These are phyloP conservation scores for Leishmania martiniquensis DNA, from an alignment of 208 protist species.

Conservation along the genomic window DNA sequence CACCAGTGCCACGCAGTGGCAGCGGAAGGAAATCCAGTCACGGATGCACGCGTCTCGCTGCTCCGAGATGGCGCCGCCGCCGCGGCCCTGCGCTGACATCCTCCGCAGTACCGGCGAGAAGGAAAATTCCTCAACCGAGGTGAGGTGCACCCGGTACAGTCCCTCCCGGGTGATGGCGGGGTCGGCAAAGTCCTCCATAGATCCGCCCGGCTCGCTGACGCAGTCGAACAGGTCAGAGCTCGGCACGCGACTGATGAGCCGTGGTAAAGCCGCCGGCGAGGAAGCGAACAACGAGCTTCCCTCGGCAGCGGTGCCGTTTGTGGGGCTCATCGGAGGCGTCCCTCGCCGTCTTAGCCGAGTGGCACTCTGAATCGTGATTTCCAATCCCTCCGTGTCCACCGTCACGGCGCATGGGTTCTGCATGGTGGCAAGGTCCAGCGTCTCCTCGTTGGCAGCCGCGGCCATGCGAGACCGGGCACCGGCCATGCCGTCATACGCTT, in stretches of 20 bases:
- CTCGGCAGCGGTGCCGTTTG: neutral
- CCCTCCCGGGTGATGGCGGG: constrained; percentile 1
- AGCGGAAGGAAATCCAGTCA: constrained; percentile 43
- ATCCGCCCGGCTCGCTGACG: constrained; percentile 10
- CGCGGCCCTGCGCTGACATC: neutral
- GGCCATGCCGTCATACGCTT: neutral
- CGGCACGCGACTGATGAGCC: constrained; percentile 5
- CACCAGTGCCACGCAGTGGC: constrained; percentile 35
- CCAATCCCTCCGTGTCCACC: constrained; percentile 14
- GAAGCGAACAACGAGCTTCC: constrained; percentile 18
- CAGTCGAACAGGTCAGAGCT: constrained; percentile 28
- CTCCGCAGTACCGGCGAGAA: constrained; percentile 21
- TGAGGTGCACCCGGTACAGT: constrained; percentile 22
- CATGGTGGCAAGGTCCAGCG: constrained; percentile 24
- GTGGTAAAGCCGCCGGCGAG: neutral
- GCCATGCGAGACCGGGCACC: neutral
- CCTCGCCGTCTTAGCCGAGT: neutral
- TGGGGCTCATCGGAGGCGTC: neutral
- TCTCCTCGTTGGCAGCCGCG: constrained; percentile 19
- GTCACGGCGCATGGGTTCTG: constrained; percentile 15
- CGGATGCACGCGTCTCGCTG: constrained; percentile 29
- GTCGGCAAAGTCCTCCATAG: constrained; percentile 1
- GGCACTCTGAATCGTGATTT: constrained; percentile 17
- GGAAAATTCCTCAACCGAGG: constrained; percentile 27
- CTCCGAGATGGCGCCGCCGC: neutral